Percentiles rank a stretch among this genome's conserved stretches.
phyloP scores from a whole-genome alignment of 1,139 yeast genomes.

The Debaryomyces subglobosus region DNA sequence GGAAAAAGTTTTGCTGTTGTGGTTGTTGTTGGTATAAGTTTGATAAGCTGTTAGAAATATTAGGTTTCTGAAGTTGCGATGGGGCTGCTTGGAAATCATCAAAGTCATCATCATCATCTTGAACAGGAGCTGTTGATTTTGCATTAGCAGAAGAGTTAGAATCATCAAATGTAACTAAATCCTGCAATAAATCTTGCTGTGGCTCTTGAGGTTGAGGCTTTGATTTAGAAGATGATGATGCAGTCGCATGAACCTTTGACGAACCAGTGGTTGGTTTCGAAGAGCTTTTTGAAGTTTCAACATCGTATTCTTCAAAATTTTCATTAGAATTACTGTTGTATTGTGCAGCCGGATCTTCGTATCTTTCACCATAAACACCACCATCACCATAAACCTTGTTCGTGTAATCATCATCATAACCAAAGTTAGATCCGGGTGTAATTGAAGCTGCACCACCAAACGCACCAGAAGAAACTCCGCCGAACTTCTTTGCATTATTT shows the following conservation, averaged over 20 bases:
- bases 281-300: conserved; percentile 34
- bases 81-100: conserved; percentile 92
- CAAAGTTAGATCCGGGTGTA: conserved; percentile 42
- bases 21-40: conserved; percentile 34
- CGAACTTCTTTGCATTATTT: conserved; percentile 78
- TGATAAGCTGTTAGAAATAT: conserved; percentile 40
- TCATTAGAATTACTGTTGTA: conserved; percentile 40
- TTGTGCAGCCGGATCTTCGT: conserved; percentile 56
- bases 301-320: conserved; percentile 75
- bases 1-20: conserved; percentile 18
- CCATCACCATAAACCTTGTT: conserved; percentile 78
- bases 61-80: conserved; percentile 36
- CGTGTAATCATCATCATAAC: conserved; percentile 57
- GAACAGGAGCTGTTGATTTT: conserved; percentile 22
- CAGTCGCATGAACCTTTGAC: conserved; percentile 44
- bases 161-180: conserved; percentile 57
- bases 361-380: conserved; percentile 74
- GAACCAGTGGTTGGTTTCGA: conserved; percentile 48
- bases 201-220: conserved; percentile 28
- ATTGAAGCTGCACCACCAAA: conserved; percentile 52
- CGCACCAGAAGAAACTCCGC: conserved; percentile 62
- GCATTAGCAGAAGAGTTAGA: conserved; percentile 19
- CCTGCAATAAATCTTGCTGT: conserved; percentile 52
- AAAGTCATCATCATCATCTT: conserved; percentile 77
- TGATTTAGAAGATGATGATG: conserved; percentile 16